Evolutionary conservation across 2,329 filamentous ascomycete genomes (phyloP), one percentile per base, ranked within the genome.

Genomic region (Penicillium decumbens): DNA sequence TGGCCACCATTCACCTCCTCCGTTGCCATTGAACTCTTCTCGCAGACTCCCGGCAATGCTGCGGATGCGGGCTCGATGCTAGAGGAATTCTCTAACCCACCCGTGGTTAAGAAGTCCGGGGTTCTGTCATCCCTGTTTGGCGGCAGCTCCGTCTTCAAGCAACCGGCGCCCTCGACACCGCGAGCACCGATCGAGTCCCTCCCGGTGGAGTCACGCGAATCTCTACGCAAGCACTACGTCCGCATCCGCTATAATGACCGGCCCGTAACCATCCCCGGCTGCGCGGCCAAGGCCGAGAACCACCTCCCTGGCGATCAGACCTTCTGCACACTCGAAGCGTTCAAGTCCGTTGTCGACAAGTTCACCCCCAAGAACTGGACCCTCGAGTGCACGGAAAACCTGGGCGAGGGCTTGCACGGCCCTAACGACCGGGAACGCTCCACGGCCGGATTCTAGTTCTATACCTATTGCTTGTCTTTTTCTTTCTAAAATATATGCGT

Each of bases 1-100:
- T 98, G 93, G 93, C 93, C 93, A 0, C 91, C 90, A 0, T 98
- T 92, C 65, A 96, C 92, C 0, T 92, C 88, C 60, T 90, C 95
- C 62, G 80, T 98, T 56, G 91, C 93, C 28, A 77, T 98, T 47
- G 93, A 98, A 71, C 78, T 97, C 54, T 96, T 97, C 75, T 82
- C 80, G 35, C 79, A 81, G 58, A 66, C 72, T 35, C 61, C 68
- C 39, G 47, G 32, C 9, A 60, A 43, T 18, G 49, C 20, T 35
- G 41, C 45, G 18, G 41, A 59, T 30, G 51, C 51, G 35, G 60
- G 59, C 15, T 37, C 54, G 25, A 49, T 57, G 49, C 59, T 64
- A 33, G 55, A 60, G 45, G 58, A 69, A 40, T 53, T 63, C 37
- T 45, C 58, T 3, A 56, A 62, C 27, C 57, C 67, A 3, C 39